Evolutionary conservation across 331 rosid genomes (phyloP).

Genomic region (Quercus lobata): DNA sequence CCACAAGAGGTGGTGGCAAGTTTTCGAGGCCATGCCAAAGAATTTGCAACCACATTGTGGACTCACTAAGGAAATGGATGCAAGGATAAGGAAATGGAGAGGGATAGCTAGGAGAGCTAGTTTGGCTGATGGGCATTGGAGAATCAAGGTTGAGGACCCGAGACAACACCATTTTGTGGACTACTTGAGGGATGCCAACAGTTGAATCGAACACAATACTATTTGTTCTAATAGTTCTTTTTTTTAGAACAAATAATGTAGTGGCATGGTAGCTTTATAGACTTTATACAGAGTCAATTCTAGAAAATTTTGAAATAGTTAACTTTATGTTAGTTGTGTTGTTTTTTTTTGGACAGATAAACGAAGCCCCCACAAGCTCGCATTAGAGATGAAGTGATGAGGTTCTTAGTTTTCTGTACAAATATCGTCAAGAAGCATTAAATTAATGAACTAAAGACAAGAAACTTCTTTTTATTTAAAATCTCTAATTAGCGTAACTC

Average conservation of each 20-base stretch:
- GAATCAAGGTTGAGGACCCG: constrained; percentile 47
- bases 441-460: no score
- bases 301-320: background rate
- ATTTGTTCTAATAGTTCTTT: background rate
- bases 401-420: background rate
- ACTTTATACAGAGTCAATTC: no score
- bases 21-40: constrained; percentile 58
- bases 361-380: background rate
- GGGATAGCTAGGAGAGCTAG: constrained; percentile 33
- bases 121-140: constrained; percentile 57
- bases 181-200: background rate
- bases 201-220: background rate
- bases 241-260: no score
- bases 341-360: background rate
- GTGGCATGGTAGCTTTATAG: no score
- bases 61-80: constrained; percentile 44
- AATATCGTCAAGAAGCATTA: no score
- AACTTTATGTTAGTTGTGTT: background rate
- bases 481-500: background rate
- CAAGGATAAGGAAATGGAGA: constrained; percentile 35
- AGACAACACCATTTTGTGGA: constrained; percentile 31
- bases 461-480: no score
- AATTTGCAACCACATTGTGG: constrained; percentile 50
- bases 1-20: constrained; percentile 67
- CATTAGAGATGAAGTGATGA: background rate